Conservation (phyloP, 495 filamentous ascomycete species). For the Penicillium coprophilum region DNA sequence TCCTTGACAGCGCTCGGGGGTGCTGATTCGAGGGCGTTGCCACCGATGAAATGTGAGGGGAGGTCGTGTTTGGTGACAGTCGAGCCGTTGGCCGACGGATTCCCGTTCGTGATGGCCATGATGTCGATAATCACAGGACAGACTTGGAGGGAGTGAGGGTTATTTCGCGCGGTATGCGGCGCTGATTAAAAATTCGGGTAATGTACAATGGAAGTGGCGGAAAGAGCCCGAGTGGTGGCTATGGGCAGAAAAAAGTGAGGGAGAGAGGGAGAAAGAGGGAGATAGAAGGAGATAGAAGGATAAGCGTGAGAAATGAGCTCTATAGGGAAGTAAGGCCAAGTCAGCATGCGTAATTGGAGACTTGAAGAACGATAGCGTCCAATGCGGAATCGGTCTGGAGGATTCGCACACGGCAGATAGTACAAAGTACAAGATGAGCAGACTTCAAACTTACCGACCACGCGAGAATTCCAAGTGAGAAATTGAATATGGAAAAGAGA, state of each 20-base stretch:
- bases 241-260: conserved; percentile 6
- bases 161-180: conserved; percentile 16
- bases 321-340: conserved; percentile 17
- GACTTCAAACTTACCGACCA: conserved; percentile 23
- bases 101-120: conserved; percentile 44
- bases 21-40: conserved; percentile 80
- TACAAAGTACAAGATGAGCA: conserved; percentile 4
- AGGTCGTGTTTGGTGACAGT: conserved; percentile 77
- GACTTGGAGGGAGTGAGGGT: conserved; percentile 15
- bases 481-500: conserved; percentile 6
- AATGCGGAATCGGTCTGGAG: conserved; percentile 14
- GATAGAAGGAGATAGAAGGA: conserved; percentile 4
- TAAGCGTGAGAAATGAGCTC: conserved; percentile 6
- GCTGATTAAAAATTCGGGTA: conserved; percentile 17
- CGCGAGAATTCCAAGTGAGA: background rate
- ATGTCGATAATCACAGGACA: conserved; percentile 28
- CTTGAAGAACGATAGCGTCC: conserved; percentile 2
- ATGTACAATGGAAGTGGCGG: conserved; percentile 25
- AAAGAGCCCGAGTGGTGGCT: conserved; percentile 11
- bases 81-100: conserved; percentile 52
- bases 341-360: conserved; percentile 8
- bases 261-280: conserved; percentile 4
- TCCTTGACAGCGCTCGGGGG: conserved; percentile 83
- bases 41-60: conserved; percentile 91
- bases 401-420: conserved; percentile 13